Conservation (phyloP, 148 eudicot species). For the Camellia japonica region DNA sequence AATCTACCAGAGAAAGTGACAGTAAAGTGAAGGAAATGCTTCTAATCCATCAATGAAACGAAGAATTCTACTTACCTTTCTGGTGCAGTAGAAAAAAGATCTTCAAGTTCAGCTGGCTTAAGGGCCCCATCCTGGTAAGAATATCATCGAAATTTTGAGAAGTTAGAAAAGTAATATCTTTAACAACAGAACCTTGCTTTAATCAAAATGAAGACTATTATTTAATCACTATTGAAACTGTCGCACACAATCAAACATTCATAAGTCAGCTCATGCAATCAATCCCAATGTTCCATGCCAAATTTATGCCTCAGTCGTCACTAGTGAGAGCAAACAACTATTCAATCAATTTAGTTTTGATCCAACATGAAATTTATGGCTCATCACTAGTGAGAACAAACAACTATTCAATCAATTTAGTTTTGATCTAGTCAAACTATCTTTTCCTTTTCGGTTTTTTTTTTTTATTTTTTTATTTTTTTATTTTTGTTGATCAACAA, state of each 20-base stretch:
- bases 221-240: background rate
- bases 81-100: constrained; percentile 91
- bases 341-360: background rate
- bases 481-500: no score
- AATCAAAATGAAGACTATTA: background rate
- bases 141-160: background rate
- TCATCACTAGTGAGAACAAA: background rate
- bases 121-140: constrained; percentile 67
- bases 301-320: background rate
- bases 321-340: background rate
- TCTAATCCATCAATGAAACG: constrained; percentile 1
- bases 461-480: no score
- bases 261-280: background rate
- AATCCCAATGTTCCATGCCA: background rate
- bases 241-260: background rate
- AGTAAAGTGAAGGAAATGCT: background rate
- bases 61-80: constrained; percentile 51
- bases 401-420: background rate
- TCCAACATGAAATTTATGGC: no score
- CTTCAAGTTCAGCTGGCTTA: constrained; percentile 61
- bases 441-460: no score
- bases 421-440: background rate
- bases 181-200: background rate
- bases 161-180: background rate
- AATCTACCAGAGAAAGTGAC: background rate